These are phyloP conservation scores for Acanthamoeba sp. DNA, from an alignment of 208 protist genomes.

Conservation along the genomic window DNA sequence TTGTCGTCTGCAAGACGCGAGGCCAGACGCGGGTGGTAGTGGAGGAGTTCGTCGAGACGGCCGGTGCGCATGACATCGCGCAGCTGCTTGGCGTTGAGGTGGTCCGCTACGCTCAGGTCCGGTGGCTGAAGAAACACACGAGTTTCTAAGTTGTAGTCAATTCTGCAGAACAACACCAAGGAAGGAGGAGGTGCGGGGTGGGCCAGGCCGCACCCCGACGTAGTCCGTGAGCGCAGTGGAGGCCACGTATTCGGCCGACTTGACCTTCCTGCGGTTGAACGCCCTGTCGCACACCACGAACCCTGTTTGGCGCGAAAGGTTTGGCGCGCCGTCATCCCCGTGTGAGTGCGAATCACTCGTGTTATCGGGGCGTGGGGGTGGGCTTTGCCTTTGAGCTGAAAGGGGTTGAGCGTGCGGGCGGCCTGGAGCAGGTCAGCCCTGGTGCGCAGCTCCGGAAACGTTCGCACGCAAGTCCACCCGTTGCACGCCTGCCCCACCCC, in stretches of 20 bases:
- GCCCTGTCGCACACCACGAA: background rate
- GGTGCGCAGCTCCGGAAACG: background rate
- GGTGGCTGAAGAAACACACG: background rate
- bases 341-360: too few species aligned
- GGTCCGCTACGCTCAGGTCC: background rate
- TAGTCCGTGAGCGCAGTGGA: background rate
- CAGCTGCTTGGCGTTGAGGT: background rate
- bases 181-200: background rate
- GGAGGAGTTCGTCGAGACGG: background rate
- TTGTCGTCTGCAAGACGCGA: background rate
- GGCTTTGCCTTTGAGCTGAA: background rate
- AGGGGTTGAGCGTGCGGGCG: background rate
- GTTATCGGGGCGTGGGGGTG: too few species aligned
- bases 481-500: background rate
- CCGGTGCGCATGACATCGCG: conserved; percentile 25
- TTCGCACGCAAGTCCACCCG: conserved; percentile 2
- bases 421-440: background rate
- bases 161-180: too few species aligned
- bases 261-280: conserved; percentile 26
- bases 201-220: background rate
- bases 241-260: conserved; percentile 19
- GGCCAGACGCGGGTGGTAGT: background rate
- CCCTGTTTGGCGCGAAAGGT: too few species aligned
- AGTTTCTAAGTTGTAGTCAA: too few species aligned
- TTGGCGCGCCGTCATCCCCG: too few species aligned